Evolutionary conservation across 2,329 filamentous ascomycete genomes (phyloP).

Genomic region (Apiospora kogelbergensis): DNA sequence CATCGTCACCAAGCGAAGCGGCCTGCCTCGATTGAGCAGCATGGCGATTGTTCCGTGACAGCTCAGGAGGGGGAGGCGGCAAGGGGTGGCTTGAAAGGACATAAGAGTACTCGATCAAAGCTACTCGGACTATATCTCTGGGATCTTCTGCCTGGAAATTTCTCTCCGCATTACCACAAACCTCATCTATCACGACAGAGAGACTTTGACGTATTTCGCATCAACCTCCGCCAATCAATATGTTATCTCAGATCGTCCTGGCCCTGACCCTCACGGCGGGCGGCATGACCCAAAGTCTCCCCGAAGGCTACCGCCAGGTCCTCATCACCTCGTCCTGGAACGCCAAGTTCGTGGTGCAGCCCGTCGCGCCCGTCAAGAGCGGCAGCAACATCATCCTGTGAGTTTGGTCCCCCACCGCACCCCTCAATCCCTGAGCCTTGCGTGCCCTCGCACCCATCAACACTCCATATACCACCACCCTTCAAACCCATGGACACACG

Average conservation of each 20-base stretch:
- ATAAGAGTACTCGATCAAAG: background rate
- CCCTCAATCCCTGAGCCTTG: no score
- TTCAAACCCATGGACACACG: no score
- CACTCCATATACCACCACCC: background rate
- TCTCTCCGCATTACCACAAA: background rate
- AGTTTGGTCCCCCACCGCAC: slow-evolving; percentile 14
- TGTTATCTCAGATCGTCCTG: background rate
- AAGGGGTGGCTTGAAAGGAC: no score
- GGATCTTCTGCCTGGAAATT: no score
- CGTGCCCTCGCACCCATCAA: no score
- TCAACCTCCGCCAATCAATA: background rate
- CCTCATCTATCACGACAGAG: background rate
- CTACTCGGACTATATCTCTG: background rate
- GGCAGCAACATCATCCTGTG: slow-evolving; percentile 38
- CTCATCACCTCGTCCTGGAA: slow-evolving; percentile 40
- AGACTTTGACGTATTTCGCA: no score
- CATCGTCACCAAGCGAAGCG: no score
- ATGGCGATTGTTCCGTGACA: background rate
- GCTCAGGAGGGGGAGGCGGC: no score
- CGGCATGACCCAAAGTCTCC: slow-evolving; percentile 31
- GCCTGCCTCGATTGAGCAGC: background rate
- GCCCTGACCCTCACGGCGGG: slow-evolving; percentile 31
- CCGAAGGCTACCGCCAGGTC: slow-evolving; percentile 38
- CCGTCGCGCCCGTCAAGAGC: slow-evolving; percentile 29
- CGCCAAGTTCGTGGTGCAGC: slow-evolving; percentile 40